Base-by-base conservation (phyloP, 1,284 basidiomycete species). In the Sphagnurus paluster region DNA sequence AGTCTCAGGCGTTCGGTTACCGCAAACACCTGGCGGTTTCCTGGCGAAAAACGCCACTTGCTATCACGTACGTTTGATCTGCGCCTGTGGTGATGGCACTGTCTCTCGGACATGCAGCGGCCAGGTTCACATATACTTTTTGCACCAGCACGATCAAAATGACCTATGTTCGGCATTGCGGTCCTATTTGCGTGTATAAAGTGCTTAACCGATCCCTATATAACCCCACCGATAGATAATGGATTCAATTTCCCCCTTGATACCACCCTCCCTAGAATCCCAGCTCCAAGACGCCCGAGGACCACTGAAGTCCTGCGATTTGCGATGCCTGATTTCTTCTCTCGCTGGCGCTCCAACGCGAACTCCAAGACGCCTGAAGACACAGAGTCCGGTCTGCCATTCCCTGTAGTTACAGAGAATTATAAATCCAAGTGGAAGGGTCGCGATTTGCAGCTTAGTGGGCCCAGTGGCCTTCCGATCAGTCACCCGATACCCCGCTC, bases 401-500 rank as follows among this genome's bases (percentile, higher is more conserved):
- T 56, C 46, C 65, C 64, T n/a, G 63, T 41, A 11, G 38, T 30
- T 3, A 11, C 32, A 20, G 34, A 30, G 16, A 39, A 49, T 24
- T 14, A 55, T 7, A 65, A 59, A 1, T 54, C 60, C 44, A 59
- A 39, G 39, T 51, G 53, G 54, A 55, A 41, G 26, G 43, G 36
- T 11, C 37, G 42, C 26, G 43, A 53, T 26, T 16, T 55, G 20
- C 50, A 54, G 34, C 50, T 57, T 23, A 52, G 55, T 36, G 48
- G 55, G 10, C 53, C 57, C 13, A 35, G 36, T 10, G 53, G n/a
- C n/a, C n/a, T n/a, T n/a, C n/a, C 54, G 30, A 69, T 70, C 41
- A 66, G 70, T 46, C 42, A 60, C 25, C 69, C 70, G 19, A 66
- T 69, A 35, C 64, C 58, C 10, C 59, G 56, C 13, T 57, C 59